Evolutionary conservation across 352 stramenopile species (phyloP).

Genomic region (Thraustochytrium sp.): DNA sequence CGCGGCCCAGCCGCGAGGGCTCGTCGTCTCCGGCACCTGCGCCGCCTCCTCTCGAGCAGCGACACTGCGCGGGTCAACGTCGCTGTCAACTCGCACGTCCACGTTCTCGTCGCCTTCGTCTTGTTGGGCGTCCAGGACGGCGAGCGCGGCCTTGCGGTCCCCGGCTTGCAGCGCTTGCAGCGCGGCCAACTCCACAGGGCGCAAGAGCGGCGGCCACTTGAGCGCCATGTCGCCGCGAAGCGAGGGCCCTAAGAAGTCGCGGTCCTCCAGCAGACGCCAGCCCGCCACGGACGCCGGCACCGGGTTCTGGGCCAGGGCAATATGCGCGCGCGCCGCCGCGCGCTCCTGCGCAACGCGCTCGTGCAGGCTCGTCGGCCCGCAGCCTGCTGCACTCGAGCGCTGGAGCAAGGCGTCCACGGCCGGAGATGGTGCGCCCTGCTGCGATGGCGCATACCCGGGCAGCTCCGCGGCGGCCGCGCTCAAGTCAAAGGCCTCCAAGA

Average conservation of each 20-base stretch:
- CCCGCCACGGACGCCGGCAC: neutral
- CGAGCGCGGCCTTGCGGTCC: neutral
- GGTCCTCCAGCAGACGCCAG: slow-evolving; percentile 10
- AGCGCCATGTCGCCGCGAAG: neutral
- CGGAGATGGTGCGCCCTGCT: neutral
- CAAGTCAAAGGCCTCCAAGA: neutral
- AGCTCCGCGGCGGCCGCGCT: neutral
- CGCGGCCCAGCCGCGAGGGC: neutral
- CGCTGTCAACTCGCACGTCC: neutral
- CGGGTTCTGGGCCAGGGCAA: neutral
- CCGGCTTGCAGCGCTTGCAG: neutral
- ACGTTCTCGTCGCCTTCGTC: no score
- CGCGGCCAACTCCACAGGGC: neutral
- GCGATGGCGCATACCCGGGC: neutral
- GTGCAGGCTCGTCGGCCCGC: neutral
- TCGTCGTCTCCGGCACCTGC: neutral
- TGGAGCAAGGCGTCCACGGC: neutral
- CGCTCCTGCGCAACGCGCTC: neutral
- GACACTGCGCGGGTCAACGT: neutral
- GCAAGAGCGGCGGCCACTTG: neutral
- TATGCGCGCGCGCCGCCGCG: neutral
- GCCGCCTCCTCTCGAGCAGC: neutral
- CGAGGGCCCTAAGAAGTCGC: neutral
- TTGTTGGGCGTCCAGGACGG: neutral
- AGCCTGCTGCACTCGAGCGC: no score